Conservation (phyloP, 1,284 basidiomycete species). For the Microstroma glucosiphilum region DNA sequence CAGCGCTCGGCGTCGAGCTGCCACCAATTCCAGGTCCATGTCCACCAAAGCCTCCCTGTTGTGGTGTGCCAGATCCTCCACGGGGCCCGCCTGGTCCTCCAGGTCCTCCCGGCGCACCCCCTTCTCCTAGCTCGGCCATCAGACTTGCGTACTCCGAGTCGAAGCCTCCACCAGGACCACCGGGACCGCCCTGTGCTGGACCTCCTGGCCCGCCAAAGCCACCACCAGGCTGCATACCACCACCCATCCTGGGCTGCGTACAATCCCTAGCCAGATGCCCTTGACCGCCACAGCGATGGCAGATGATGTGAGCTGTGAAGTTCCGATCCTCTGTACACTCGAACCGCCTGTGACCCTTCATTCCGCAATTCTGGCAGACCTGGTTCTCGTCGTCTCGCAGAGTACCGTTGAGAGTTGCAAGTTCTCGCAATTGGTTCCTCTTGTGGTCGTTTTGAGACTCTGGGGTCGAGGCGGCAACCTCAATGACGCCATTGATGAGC, state of each 20-base stretch:
- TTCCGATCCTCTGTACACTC: constrained; percentile 48
- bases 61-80: constrained; percentile 23
- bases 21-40: constrained; percentile 16
- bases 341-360: constrained; percentile 61
- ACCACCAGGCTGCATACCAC: constrained; percentile 55
- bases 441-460: constrained; percentile 99
- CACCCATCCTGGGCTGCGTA: constrained; percentile 58
- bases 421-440: constrained; percentile 93
- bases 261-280: constrained; percentile 49
- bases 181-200: constrained; percentile 44
- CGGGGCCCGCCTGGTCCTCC: constrained; percentile 25
- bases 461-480: constrained; percentile 95
- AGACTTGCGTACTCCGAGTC: constrained; percentile 95
- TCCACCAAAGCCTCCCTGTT: constrained; percentile 13
- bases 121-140: constrained; percentile 96
- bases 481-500: constrained; percentile 95
- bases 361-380: constrained; percentile 95
- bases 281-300: constrained; percentile 47
- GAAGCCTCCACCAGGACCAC: constrained; percentile 57
- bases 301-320: constrained; percentile 46
- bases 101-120: constrained; percentile 52
- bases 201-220: constrained; percentile 29
- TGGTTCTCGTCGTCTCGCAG: constrained; percentile 99
- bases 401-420: constrained; percentile 95
- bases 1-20: constrained; percentile 14